These are phyloP conservation scores for Aegilops sharonensis DNA, from an alignment of 176 grass and related monocot species.

Conservation along the genomic window DNA sequence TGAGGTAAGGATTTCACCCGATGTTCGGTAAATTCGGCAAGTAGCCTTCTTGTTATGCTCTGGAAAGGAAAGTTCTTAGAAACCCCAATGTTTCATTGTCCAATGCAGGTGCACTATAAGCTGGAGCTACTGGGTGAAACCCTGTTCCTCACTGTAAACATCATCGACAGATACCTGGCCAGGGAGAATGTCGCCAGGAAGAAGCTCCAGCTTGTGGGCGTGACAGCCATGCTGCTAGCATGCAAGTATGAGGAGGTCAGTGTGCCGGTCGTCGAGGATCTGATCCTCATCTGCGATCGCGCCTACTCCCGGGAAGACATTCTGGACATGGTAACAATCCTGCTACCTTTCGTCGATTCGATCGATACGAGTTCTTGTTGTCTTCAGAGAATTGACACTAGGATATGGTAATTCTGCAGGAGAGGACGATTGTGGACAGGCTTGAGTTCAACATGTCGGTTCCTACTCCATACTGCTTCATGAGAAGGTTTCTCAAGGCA, in stretches of 20 bases:
- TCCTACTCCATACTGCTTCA: constrained; percentile 81
- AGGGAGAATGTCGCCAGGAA: constrained; percentile 57
- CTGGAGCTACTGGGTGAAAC: constrained; percentile 80
- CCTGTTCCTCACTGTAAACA: constrained; percentile 77
- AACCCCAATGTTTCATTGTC: not conserved
- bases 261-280: constrained; percentile 67
- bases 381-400: constrained; percentile 25
- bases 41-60: not conserved
- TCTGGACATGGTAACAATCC: constrained; percentile 68
- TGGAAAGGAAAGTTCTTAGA: not conserved
- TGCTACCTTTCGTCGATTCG: not conserved
- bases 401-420: constrained; percentile 40
- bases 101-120: constrained; percentile 83
- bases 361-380: not conserved
- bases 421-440: constrained; percentile 68
- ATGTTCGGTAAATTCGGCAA: not conserved
- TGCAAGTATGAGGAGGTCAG: constrained; percentile 95
- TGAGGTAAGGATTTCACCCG: constrained; percentile 43
- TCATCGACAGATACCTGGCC: constrained; percentile 76
- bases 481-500: constrained; percentile 88
- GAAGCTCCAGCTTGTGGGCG: constrained; percentile 89
- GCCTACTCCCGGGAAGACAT: constrained; percentile 76
- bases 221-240: constrained; percentile 85
- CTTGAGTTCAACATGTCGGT: constrained; percentile 86
- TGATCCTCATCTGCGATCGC: constrained; percentile 76